These are phyloP conservation scores for Trichophyton schoenleinii DNA, from an alignment of 2,329 filamentous ascomycete species.

Conservation along the genomic window DNA sequence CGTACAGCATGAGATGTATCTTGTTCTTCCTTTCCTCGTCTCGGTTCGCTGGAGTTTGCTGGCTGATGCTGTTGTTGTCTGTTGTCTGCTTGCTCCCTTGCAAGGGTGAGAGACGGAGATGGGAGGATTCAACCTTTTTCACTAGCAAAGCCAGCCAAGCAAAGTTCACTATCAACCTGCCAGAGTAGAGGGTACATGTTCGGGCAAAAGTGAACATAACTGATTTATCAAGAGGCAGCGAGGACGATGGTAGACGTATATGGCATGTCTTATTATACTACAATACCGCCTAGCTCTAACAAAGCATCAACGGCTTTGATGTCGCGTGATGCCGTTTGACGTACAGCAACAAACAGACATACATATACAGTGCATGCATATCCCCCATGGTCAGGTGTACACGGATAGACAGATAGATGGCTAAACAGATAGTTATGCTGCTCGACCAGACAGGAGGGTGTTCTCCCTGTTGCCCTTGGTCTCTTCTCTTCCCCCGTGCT, in stretches of 20 bases:
- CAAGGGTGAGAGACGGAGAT: no score
- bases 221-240: not conserved
- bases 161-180: no score
- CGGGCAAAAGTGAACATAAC: not conserved
- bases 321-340: not conserved
- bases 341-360: not conserved
- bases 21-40: no score
- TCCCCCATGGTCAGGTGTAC: not conserved
- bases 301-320: not conserved
- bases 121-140: no score
- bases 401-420: not conserved
- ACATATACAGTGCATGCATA: not conserved
- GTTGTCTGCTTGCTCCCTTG: no score
- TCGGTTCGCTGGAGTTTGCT: no score
- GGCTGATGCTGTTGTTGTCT: no score
- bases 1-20: no score
- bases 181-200: no score
- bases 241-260: not conserved
- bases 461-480: not conserved
- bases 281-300: not conserved
- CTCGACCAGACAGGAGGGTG: not conserved
- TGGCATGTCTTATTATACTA: not conserved
- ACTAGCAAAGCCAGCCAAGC: no score
- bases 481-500: no score
- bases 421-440: not conserved